Evolutionary conservation across 345 rosid species (phyloP).

Genomic region (Syzygium oleosum): DNA sequence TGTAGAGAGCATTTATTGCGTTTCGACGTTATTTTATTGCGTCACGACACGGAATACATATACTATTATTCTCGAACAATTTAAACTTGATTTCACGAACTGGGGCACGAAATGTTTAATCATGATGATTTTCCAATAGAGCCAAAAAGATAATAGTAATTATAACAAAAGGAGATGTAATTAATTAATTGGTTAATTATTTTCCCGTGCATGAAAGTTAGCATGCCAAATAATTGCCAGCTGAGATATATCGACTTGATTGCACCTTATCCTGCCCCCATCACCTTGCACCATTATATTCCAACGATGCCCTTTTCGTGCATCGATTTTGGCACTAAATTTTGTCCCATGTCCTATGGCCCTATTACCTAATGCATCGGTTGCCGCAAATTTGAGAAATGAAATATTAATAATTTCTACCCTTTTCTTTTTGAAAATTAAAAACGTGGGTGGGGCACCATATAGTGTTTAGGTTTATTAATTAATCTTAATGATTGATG

Average conservation of each 20-base stretch:
- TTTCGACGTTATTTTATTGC: rapidly evolving
- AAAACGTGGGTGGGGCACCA: neutral
- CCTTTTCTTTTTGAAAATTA: neutral
- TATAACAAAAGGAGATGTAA: neutral
- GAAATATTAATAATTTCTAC: neutral
- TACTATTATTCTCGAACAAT: neutral
- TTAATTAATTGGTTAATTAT: neutral
- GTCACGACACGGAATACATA: neutral
- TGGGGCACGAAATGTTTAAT: neutral
- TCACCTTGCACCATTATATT: neutral
- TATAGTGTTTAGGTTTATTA: neutral
- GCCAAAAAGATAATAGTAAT: neutral
- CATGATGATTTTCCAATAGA: neutral
- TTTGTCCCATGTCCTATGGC: neutral
- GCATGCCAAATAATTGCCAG: neutral
- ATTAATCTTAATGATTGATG: neutral
- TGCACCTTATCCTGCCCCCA: neutral
- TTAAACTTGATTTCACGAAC: neutral
- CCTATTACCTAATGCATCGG: neutral
- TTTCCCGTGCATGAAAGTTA: neutral
- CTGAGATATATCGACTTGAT: neutral
- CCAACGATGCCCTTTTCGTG: neutral
- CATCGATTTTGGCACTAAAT: neutral
- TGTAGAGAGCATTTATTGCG: neutral
- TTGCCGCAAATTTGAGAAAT: neutral